A percentile compares a stretch with the other conserved stretches of the same genome.
phyloP scores from a whole-genome alignment of 164 flowering plant species.

The Piper betle region DNA sequence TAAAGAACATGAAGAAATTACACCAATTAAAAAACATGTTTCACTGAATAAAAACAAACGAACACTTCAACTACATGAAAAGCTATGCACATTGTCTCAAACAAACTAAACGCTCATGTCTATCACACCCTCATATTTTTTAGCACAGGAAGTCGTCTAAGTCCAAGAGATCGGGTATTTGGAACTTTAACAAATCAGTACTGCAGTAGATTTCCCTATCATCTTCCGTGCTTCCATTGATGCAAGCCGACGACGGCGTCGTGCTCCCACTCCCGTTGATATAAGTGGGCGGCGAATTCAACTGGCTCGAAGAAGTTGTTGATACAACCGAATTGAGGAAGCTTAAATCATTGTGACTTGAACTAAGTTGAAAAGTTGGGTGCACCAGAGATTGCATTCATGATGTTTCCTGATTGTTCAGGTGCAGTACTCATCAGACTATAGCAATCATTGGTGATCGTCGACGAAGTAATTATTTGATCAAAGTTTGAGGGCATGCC shows the following conservation, averaged over 20 bases:
- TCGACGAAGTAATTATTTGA: constrained; percentile 4
- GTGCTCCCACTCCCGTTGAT: constrained; percentile 28
- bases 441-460: constrained; percentile 4
- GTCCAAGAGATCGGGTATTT: constrained; percentile 36
- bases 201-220: constrained; percentile 52
- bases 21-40: background rate
- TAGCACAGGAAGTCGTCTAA: constrained; percentile 35
- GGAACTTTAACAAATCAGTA: constrained; percentile 40
- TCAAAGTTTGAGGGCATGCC: constrained; percentile 9
- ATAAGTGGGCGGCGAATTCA: constrained; percentile 35
- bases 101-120: no score
- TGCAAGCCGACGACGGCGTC: constrained; percentile 30
- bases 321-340: constrained; percentile 32
- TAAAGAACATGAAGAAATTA: no score
- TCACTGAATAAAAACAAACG: background rate
- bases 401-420: constrained; percentile 8
- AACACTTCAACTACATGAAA: background rate
- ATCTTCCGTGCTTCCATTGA: constrained; percentile 26
- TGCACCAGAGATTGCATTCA: constrained; percentile 15
- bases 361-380: constrained; percentile 17
- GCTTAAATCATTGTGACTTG: constrained; percentile 16
- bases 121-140: no score
- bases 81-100: no score
- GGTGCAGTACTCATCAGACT: constrained; percentile 2
- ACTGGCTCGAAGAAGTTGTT: constrained; percentile 44